phyloP scores from a whole-genome alignment of 2,329 filamentous ascomycete species.

The Boeremia lycopersici region DNA sequence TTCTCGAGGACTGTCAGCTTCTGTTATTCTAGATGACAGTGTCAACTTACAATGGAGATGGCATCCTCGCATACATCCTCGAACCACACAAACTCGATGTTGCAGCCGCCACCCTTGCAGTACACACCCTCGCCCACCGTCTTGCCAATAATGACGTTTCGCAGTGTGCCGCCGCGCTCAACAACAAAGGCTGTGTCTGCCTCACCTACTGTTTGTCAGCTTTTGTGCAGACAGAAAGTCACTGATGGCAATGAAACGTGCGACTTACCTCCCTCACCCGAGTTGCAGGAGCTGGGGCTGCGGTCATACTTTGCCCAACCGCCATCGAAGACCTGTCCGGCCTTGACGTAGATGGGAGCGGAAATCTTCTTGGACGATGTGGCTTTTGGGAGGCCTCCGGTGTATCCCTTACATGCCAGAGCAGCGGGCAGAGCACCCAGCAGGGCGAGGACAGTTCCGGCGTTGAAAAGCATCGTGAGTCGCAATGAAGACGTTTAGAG shows the following conservation, averaged over 20 bases:
- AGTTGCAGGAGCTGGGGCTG: constrained; percentile 3
- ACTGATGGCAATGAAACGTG: background rate
- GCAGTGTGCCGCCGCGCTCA: background rate
- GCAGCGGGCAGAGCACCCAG: constrained; percentile 2
- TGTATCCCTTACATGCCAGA: background rate
- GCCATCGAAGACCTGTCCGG: constrained; percentile 1
- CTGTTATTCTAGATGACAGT: background rate
- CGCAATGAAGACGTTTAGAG: background rate
- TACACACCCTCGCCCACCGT: constrained; percentile 2
- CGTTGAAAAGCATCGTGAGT: background rate
- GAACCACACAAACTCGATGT: constrained; percentile 8
- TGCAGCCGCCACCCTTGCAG: constrained; percentile 8
- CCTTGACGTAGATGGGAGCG: constrained; percentile 4
- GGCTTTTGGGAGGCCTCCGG: background rate
- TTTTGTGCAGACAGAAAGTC: background rate
- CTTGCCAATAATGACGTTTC: constrained; percentile 4
- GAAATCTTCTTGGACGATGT: constrained; percentile 2
- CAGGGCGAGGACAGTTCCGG: background rate
- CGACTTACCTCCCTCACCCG: background rate
- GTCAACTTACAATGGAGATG: constrained; percentile 1
- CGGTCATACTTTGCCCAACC: constrained; percentile 8
- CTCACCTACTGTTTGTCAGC: background rate
- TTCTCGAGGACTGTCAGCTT: constrained; percentile 1
- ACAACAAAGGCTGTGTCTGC: constrained; percentile 2
- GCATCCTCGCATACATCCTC: constrained; percentile 3